Percentiles rank a stretch among this genome's conserved stretches.
These are phyloP conservation scores for Sporisorium iseilematis-ciliati DNA, from an alignment of 1,284 basidiomycete species.

Conservation along the genomic window DNA sequence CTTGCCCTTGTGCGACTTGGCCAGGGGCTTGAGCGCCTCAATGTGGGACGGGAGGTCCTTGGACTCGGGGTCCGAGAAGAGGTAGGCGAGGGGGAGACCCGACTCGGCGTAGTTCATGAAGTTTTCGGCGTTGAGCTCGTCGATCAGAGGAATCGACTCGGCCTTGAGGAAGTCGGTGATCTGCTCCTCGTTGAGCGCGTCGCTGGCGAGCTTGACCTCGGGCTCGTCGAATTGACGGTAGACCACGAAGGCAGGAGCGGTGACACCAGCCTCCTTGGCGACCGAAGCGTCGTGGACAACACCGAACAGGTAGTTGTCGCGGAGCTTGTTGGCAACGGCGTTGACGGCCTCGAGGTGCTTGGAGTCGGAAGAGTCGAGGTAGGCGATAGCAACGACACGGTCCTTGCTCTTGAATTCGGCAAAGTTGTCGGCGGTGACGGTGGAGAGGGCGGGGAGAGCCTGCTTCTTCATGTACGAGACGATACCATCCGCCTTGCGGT, in stretches of 20 bases:
- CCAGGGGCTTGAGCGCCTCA: conserved; percentile 80
- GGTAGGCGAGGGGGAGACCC: conserved; percentile 89
- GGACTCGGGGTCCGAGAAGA: conserved; percentile 87
- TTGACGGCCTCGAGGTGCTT: conserved; percentile 76
- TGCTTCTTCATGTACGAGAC: conserved; percentile 99
- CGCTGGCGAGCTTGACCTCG: conserved; percentile 74
- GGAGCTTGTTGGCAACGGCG: conserved; percentile 83
- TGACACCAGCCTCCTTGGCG: conserved; percentile 78
- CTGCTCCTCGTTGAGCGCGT: conserved; percentile 72
- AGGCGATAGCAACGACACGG: conserved; percentile 90
- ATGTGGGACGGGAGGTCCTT: conserved; percentile 79
- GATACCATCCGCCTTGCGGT: conserved; percentile 95
- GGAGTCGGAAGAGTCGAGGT: conserved; percentile 79
- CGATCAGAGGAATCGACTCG: conserved; percentile 88
- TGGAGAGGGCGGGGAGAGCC: conserved; percentile 91
- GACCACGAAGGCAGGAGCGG: conserved; percentile 85
- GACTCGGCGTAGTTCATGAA: conserved; percentile 87
- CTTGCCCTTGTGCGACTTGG: conserved; percentile 84
- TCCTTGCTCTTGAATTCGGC: conserved; percentile 89
- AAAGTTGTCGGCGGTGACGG: conserved; percentile 81
- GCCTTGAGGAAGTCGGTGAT: conserved; percentile 79
- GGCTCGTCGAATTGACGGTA: conserved; percentile 94
- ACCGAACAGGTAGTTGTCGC: conserved; percentile 95
- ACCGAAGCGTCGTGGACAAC: conserved; percentile 76
- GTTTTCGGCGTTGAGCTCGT: conserved; percentile 94